Evolutionary conservation across 2,329 filamentous ascomycete species (phyloP).

Genomic region (Plectosphaerella cucumerina): DNA sequence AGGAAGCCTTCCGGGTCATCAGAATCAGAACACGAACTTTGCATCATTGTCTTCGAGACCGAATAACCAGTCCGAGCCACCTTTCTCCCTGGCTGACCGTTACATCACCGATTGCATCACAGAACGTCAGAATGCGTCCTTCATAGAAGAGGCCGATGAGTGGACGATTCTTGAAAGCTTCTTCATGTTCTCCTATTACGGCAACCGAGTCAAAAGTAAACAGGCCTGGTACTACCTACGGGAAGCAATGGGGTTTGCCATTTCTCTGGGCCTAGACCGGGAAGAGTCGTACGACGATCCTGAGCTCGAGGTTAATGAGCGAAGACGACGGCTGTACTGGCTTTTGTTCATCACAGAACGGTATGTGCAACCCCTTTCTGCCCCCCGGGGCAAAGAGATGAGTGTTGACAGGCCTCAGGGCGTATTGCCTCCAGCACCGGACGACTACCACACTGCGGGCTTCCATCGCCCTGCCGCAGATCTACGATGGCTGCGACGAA

Average conservation of each 20-base stretch:
- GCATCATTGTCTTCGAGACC: too few relatives aligned
- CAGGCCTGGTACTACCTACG: conserved; percentile 26
- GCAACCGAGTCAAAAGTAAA: conserved; percentile 20
- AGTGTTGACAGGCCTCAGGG: conserved; percentile 7
- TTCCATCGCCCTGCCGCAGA: conserved; percentile 13
- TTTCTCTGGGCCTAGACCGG: conserved; percentile 12
- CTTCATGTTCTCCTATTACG: conserved; percentile 25
- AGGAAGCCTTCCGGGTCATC: neutral
- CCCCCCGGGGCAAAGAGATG: neutral
- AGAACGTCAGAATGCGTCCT: conserved; percentile 8
- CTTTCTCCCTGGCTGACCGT: conserved; percentile 8
- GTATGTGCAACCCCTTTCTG: neutral
- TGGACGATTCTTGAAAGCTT: conserved; percentile 21
- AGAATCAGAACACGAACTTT: neutral
- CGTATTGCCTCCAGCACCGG: conserved; percentile 15
- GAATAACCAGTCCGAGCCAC: neutral
- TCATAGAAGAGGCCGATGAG: conserved; percentile 14
- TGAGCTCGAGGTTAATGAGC: conserved; percentile 9
- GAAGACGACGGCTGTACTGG: conserved; percentile 15
- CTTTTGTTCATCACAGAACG: conserved; percentile 16
- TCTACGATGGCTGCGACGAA: conserved; percentile 13
- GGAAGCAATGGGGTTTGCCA: conserved; percentile 16
- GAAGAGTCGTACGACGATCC: conserved; percentile 8
- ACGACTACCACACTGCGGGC: conserved; percentile 10
- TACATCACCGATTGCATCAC: conserved; percentile 11